These are phyloP conservation scores for Sphenostylis stenocarpa DNA, from an alignment of 306 rosid genomes.

Conservation along the genomic window DNA sequence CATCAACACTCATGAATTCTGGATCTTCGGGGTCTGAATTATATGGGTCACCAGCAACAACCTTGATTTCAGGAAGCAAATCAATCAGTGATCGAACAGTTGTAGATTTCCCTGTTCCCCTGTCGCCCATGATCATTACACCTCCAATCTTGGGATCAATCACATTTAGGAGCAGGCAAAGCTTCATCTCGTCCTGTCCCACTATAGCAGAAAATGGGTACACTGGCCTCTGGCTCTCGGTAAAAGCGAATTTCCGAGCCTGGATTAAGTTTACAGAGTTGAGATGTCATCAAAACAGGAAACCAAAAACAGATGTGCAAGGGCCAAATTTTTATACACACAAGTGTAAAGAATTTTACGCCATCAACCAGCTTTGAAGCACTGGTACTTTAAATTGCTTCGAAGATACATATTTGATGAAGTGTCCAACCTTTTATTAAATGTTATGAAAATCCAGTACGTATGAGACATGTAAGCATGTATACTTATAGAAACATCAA, in stretches of 20 bases:
- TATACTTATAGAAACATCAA: no score
- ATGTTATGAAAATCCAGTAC: no score
- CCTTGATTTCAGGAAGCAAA: slow-evolving; percentile 88
- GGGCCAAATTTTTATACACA: not conserved
- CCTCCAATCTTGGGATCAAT: slow-evolving; percentile 97
- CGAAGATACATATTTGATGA: no score
- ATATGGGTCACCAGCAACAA: slow-evolving; percentile 86
- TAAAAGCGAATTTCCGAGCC: slow-evolving; percentile 51
- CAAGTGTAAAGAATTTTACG: not conserved
- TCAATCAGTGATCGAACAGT: slow-evolving; percentile 85
- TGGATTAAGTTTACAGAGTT: slow-evolving; percentile 36
- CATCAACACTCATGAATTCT: slow-evolving; percentile 87
- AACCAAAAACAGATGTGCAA: not conserved
- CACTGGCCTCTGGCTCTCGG: slow-evolving; percentile 83
- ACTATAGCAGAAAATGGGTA: slow-evolving; percentile 94
- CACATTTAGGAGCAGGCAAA: slow-evolving; percentile 87
- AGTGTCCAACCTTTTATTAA: no score
- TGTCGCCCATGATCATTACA: slow-evolving; percentile 97
- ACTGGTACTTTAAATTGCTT: no score
- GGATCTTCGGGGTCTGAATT: slow-evolving; percentile 96
- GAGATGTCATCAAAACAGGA: not conserved
- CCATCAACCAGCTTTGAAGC: not conserved
- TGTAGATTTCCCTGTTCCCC: slow-evolving; percentile 95
- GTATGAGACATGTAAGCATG: no score
- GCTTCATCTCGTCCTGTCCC: slow-evolving; percentile 98